Percentiles rank a stretch among this genome's conserved stretches.
These are phyloP conservation scores for Fusarium odoratissimum DNA, from an alignment of 2,329 filamentous ascomycete species.

Conservation along the genomic window DNA sequence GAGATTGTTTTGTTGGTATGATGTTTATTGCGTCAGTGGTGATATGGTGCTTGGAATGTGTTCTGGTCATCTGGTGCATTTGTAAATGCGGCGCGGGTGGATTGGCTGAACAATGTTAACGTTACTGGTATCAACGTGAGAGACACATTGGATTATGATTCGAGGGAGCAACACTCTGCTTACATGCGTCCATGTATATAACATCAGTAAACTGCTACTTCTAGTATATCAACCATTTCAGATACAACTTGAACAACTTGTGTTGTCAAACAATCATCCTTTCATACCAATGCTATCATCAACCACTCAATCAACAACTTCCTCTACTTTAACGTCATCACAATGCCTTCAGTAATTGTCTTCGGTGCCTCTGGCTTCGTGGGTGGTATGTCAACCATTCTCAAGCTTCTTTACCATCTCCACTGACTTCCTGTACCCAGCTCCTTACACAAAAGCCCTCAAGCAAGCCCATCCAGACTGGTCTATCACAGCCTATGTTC, in stretches of 20 bases:
- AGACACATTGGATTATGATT: background rate
- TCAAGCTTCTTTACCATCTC: rapidly evolving
- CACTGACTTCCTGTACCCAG: background rate
- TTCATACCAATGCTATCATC: background rate
- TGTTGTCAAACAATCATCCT: rapidly evolving
- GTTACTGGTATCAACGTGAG: background rate
- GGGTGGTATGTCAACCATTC: background rate
- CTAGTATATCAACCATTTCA: background rate
- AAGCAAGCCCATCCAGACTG: slow-evolving; percentile 17
- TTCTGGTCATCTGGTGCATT: background rate
- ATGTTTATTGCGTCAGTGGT: background rate
- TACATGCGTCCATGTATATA: background rate
- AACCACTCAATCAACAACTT: background rate
- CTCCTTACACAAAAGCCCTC: slow-evolving; percentile 2
- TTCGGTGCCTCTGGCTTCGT: slow-evolving; percentile 23
- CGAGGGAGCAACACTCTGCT: background rate
- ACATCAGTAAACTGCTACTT: background rate
- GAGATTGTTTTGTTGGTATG: background rate
- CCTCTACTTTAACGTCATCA: too few relatives aligned
- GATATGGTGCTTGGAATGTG: background rate
- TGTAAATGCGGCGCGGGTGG: background rate
- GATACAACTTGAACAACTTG: background rate
- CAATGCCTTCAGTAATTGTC: slow-evolving; percentile 14
- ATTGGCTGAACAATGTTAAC: background rate
- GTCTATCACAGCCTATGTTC: slow-evolving; percentile 4